These are phyloP conservation scores for Cetradonia linearis DNA, from an alignment of 495 filamentous ascomycete species.

Conservation along the genomic window DNA sequence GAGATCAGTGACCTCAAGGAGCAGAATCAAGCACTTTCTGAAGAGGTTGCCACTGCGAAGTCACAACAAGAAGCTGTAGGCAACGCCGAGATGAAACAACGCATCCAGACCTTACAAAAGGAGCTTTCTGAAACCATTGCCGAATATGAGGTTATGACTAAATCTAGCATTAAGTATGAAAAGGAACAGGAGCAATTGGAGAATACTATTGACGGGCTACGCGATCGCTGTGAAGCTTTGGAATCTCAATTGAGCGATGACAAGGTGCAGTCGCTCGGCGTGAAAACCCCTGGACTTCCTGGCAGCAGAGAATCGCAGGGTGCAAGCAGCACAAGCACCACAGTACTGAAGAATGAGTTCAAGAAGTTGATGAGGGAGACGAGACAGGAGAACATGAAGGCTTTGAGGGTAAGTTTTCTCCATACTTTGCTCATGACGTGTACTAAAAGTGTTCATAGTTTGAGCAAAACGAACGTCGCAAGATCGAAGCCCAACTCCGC, in stretches of 20 bases:
- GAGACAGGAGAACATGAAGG: constrained; percentile 58
- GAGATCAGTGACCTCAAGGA: constrained; percentile 56
- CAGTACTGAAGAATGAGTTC: constrained; percentile 70
- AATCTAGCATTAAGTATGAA: constrained; percentile 75
- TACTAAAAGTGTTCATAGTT: constrained; percentile 34
- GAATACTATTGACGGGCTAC: constrained; percentile 53
- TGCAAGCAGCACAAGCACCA: constrained; percentile 50
- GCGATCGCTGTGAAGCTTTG: constrained; percentile 58
- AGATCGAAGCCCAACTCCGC: constrained; percentile 51
- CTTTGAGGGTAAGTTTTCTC: constrained; percentile 52
- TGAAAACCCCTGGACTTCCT: constrained; percentile 42
- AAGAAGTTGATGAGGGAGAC: constrained; percentile 87
- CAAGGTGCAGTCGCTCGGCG: constrained; percentile 58
- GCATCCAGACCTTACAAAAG: constrained; percentile 54
- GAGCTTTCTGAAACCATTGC: constrained; percentile 74
- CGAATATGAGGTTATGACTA: constrained; percentile 82
- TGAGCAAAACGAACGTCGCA: constrained; percentile 63
- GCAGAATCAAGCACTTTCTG: constrained; percentile 47
- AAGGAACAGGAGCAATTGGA: constrained; percentile 74
- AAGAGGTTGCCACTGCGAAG: constrained; percentile 48
- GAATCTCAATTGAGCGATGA: constrained; percentile 64
- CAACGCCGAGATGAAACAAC: constrained; percentile 42
- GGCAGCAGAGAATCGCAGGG: constrained; percentile 37
- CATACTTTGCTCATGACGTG: background rate
- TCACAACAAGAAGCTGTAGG: constrained; percentile 32